A percentile compares a stretch with the other conserved stretches of the same genome.
phyloP scores from a whole-genome alignment of 148 eudicot genomes.

The Chenopodium suecicum region DNA sequence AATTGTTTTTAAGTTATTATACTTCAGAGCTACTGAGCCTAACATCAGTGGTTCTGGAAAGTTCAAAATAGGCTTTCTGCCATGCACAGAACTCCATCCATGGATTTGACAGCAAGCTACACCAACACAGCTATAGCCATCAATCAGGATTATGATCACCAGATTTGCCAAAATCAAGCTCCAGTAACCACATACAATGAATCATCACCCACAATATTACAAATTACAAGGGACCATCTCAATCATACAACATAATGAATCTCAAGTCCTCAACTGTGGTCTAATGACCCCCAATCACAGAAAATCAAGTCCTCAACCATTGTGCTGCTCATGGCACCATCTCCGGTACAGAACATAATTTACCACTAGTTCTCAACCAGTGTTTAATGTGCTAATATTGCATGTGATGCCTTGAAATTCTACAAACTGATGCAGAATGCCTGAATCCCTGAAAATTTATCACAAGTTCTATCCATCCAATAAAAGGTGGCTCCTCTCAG shows the following conservation, averaged over 20 bases:
- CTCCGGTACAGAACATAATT: slow-evolving; percentile 4
- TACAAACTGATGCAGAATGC: no score
- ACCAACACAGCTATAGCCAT: not conserved
- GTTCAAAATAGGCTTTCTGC: not conserved
- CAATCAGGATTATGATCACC: not conserved
- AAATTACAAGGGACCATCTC: not conserved
- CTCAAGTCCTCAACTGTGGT: not conserved
- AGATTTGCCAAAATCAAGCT: not conserved
- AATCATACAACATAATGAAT: not conserved
- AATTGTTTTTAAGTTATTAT: not conserved
- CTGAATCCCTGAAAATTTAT: no score
- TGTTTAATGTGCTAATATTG: not conserved
- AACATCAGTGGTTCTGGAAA: not conserved
- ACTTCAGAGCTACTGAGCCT: not conserved
- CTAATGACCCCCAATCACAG: not conserved
- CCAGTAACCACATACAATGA: not conserved
- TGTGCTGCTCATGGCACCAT: not conserved
- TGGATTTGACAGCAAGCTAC: not conserved
- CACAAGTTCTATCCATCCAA: not conserved
- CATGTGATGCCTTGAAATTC: not conserved
- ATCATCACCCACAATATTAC: not conserved
- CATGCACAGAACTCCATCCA: not conserved
- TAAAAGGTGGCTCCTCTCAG: not conserved
- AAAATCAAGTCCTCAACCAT: not conserved
- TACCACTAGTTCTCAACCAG: not conserved